phyloP scores from a whole-genome alignment of 2,329 filamentous ascomycete genomes.

The Pseudogymnoascus sp. region DNA sequence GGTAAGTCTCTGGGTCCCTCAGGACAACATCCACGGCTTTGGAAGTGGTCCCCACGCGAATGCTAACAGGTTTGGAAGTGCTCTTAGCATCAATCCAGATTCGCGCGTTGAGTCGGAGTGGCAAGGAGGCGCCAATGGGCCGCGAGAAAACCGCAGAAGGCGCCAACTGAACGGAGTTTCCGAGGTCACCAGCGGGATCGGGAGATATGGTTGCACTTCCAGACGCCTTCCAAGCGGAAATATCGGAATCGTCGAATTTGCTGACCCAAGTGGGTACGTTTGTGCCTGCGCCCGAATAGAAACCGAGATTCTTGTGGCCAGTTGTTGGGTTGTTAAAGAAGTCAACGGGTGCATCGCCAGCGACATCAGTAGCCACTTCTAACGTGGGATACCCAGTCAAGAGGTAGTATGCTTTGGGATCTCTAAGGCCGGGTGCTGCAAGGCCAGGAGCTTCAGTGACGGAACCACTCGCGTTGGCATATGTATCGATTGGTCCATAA shows the following conservation, averaged over 20 bases:
- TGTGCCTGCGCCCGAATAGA: neutral
- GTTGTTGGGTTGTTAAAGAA: neutral
- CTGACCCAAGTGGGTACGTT: neutral
- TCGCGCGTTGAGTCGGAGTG: neutral
- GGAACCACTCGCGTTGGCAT: neutral
- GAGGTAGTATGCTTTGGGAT: neutral
- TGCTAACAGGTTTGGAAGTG: neutral
- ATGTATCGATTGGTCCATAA: neutral
- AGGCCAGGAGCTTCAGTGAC: neutral
- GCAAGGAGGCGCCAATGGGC: neutral
- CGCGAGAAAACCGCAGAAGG: neutral
- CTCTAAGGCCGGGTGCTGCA: neutral
- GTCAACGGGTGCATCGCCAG: neutral
- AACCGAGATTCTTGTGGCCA: neutral
- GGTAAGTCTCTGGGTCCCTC: neutral
- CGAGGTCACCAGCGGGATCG: neutral
- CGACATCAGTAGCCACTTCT: neutral
- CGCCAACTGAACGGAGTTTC: neutral
- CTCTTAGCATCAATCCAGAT: neutral
- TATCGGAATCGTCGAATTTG: neutral
- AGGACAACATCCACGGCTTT: neutral
- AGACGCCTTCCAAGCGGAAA: neutral
- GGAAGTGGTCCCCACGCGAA: neutral
- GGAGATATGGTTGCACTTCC: neutral
- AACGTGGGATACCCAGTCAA: neutral